These are phyloP conservation scores for Cladosporium halotolerans DNA, from an alignment of 2,329 filamentous ascomycete species.

Conservation along the genomic window DNA sequence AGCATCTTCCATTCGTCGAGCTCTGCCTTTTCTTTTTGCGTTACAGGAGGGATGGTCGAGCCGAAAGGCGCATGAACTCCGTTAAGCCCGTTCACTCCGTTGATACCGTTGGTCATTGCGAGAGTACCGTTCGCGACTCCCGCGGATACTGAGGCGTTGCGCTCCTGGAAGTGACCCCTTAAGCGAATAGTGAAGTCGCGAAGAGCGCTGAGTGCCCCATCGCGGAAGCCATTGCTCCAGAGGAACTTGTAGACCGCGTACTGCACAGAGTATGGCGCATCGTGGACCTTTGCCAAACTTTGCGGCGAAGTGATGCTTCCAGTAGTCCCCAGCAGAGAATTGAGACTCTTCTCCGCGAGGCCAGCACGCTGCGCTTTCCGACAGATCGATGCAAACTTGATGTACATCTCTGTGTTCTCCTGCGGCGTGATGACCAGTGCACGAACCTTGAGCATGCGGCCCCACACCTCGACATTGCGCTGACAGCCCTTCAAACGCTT, in stretches of 20 bases:
- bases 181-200: slow-evolving; percentile 56
- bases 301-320: slow-evolving; percentile 49
- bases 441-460: slow-evolving; percentile 91
- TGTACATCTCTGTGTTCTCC: slow-evolving; percentile 98
- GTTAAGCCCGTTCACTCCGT: slow-evolving; percentile 36
- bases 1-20: slow-evolving; percentile 58
- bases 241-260: slow-evolving; percentile 98
- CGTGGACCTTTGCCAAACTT: slow-evolving; percentile 44
- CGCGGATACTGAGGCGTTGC: slow-evolving; percentile 30
- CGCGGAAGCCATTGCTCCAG: slow-evolving; percentile 75
- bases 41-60: slow-evolving; percentile 20
- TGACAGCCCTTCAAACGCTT: slow-evolving; percentile 90
- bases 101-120: slow-evolving; percentile 42
- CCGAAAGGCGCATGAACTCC: slow-evolving; percentile 30
- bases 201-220: slow-evolving; percentile 54
- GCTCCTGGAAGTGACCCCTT: slow-evolving; percentile 51
- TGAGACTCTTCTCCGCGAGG: slow-evolving; percentile 88
- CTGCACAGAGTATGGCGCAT: slow-evolving; percentile 69
- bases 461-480: slow-evolving; percentile 96
- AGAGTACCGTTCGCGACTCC: slow-evolving; percentile 19
- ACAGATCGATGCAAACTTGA: slow-evolving; percentile 97
- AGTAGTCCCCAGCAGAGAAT: slow-evolving; percentile 68
- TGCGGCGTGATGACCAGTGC: slow-evolving; percentile 84
- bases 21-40: slow-evolving; percentile 38
- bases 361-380: slow-evolving; percentile 93